Evolutionary conservation across 2,329 filamentous ascomycete species (phyloP).

Genomic region (Botrytis hyacinthi): DNA sequence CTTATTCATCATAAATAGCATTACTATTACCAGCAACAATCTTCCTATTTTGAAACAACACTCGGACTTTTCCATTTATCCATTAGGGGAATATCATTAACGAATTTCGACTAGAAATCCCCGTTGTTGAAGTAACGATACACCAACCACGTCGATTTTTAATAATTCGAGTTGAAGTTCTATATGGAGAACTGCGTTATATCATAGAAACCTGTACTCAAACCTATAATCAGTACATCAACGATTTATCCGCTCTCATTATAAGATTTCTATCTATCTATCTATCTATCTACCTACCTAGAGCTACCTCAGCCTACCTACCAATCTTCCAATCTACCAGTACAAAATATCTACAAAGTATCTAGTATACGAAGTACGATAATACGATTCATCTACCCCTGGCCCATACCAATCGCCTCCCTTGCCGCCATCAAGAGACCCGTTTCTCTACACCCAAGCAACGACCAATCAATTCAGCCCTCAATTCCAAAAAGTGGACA

Average conservation of each 20-base stretch:
- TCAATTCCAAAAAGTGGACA: not conserved
- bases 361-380: not conserved
- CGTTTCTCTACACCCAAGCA: not conserved
- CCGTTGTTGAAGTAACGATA: not conserved
- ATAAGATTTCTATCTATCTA: not conserved
- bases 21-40: not conserved
- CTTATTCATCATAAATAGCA: not conserved
- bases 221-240: not conserved
- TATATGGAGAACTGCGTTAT: not conserved
- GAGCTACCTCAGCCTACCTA: no score
- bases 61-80: slow-evolving; percentile 9
- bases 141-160: not conserved
- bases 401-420: slow-evolving; percentile 1
- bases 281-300: not conserved
- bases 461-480: not conserved
- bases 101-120: not conserved
- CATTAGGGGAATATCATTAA: not conserved
- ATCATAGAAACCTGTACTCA: not conserved
- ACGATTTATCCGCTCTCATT: not conserved
- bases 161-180: not conserved
- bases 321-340: no score
- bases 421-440: not conserved
- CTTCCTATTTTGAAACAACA: not conserved
- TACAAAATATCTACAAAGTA: not conserved
- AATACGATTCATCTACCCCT: not conserved